Evolutionary conservation across 108 stramenopile species (phyloP), one percentile per base, ranked within the genome.

Genomic region (Stephanodiscus triporus): DNA sequence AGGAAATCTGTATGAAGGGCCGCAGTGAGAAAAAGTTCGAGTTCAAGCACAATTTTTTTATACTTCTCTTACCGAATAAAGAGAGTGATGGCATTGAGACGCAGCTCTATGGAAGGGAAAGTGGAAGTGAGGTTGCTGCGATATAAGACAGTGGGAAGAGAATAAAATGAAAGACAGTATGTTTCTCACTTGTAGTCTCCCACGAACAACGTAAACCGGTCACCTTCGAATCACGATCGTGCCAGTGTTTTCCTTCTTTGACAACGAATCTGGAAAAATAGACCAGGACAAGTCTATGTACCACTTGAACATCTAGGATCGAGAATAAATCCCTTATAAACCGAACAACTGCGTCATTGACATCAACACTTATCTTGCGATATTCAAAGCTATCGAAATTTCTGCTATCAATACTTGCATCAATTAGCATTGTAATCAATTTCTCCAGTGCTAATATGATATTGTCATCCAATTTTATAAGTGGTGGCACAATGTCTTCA

Each of bases 351-450:
- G 91, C 88, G 55, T 95, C 92, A 68, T 95, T 95, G n/a, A 95
- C 95, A 72, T 91, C 92, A 50, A 89, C 87, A 61, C 90, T 87
- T 16, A 81, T 92, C 61, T 92, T 85, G 43, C 89, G 90, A 40
- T 87, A 89, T 63, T 91, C 88, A 73, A 85, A 88, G 23, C 87
- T 83, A 68, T 93, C 95, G 69, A 95, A 95, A 64, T 95, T 95
- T 30, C 91, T 78, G 54, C 82, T 85, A 73, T 95, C 89, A 8
- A 95, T 78, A 63, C 89, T 89, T 36, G 89, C 87, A 83, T 91
- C 90, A n/a, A 92, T 90, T 22, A 93, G 38, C 71, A 89, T 77
- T 4, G 80, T 75, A 29, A 95, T 84, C 3, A 93, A 63, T 55
- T 81, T 76, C 71, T 90, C 89, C 23, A 95, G 69, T 20, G 68